These are phyloP conservation scores for Neurospora terricola DNA, from an alignment of 495 filamentous ascomycete species.

Conservation along the genomic window DNA sequence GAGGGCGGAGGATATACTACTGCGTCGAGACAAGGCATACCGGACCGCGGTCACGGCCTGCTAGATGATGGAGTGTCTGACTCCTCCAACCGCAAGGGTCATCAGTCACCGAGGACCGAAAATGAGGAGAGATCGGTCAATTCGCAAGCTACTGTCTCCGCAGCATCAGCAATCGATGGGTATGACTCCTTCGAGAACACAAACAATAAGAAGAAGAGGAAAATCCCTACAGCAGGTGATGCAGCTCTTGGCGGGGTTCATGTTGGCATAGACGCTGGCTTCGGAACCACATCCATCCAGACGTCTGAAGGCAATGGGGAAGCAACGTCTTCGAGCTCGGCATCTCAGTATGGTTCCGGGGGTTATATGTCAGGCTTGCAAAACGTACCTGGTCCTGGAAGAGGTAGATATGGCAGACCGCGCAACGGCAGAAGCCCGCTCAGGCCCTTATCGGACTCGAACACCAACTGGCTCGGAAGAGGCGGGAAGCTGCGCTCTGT, in stretches of 20 bases:
- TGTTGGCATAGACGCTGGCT: constrained; percentile 33
- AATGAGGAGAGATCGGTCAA: constrained; percentile 30
- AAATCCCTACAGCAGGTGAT: constrained; percentile 82
- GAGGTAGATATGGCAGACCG: constrained; percentile 66
- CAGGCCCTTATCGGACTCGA: constrained; percentile 39
- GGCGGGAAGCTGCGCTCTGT: constrained; percentile 32
- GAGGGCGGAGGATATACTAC: constrained; percentile 31
- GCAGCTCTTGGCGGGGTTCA: constrained; percentile 45
- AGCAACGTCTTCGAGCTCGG: constrained; percentile 25
- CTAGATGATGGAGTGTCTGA: constrained; percentile 10
- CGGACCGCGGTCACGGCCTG: constrained; percentile 6
- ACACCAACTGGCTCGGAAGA: constrained; percentile 43
- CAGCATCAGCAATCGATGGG: constrained; percentile 60
- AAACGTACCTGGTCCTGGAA: constrained; percentile 66
- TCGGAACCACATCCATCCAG: constrained; percentile 11
- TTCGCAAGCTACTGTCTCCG: constrained; percentile 36
- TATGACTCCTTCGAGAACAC: constrained; percentile 98
- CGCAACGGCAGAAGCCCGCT: constrained; percentile 59
- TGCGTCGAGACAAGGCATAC: constrained; percentile 5
- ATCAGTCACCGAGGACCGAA: constrained; percentile 16
- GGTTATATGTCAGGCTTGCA: constrained; percentile 38
- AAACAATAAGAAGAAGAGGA: constrained; percentile 99
- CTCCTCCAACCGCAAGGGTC: constrained; percentile 14
- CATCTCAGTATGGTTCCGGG: constrained; percentile 26
- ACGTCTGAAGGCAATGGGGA: constrained; percentile 23